A percentile compares a stretch with the other conserved stretches of the same genome.
These are phyloP conservation scores for Rhodotorula sp. DNA, from an alignment of 1,284 basidiomycete genomes.

Conservation along the genomic window DNA sequence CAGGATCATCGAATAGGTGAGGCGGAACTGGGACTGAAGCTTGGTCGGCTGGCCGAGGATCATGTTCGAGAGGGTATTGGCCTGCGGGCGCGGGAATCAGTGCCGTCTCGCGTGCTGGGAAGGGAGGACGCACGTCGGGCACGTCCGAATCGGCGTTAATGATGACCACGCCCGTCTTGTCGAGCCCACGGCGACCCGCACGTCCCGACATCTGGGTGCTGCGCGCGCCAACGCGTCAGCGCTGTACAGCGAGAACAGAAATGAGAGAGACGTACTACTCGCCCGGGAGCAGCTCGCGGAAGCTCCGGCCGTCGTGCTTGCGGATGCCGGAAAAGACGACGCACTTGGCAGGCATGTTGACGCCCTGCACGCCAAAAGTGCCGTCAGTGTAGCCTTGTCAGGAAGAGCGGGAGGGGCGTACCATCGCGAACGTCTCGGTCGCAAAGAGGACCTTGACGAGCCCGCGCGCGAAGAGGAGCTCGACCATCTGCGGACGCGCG, in stretches of 20 bases:
- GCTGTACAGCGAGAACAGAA: accelerated
- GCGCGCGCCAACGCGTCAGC: not conserved
- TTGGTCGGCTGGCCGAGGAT: slow-evolving; percentile 90
- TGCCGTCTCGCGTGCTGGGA: not conserved
- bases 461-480: slow-evolving; percentile 92
- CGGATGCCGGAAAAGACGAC: slow-evolving; percentile 95
- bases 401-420: slow-evolving; percentile 50
- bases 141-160: slow-evolving; percentile 79
- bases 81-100: slow-evolving; percentile 56
- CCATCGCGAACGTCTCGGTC: slow-evolving; percentile 99
- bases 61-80: slow-evolving; percentile 75
- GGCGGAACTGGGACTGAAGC: slow-evolving; percentile 92
- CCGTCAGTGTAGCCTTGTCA: not conserved
- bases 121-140: slow-evolving; percentile 67
- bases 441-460: slow-evolving; percentile 97
- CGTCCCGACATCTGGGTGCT: slow-evolving; percentile 97
- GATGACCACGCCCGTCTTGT: slow-evolving; percentile 93
- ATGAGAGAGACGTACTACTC: slow-evolving; percentile 44
- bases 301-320: slow-evolving; percentile 92
- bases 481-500: slow-evolving; percentile 68
- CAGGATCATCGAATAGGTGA: slow-evolving; percentile 99
- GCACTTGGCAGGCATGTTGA: slow-evolving; percentile 98
- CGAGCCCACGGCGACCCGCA: slow-evolving; percentile 92
- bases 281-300: slow-evolving; percentile 67
- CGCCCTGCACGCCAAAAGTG: slow-evolving; percentile 63